Base-by-base conservation (phyloP, 179 eudicot species). In the Silene coronaria region DNA sequence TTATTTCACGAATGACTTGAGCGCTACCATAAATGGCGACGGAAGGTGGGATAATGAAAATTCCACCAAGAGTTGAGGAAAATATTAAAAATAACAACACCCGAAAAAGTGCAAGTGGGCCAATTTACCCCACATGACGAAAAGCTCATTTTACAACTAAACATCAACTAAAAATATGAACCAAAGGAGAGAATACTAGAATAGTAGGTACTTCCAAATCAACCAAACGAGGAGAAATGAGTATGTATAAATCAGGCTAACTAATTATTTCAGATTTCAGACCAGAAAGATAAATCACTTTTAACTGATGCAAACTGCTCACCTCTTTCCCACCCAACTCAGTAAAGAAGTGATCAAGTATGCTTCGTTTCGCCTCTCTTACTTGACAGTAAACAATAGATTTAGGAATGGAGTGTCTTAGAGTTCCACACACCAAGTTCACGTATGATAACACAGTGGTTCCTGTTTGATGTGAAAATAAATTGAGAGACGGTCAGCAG, bases 371-470 rank as follows among this genome's bases (percentile, higher is more conserved):
- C 69, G 99, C 97, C 83, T 95, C 99, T 48, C 99, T 96, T 65
- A 95, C 99, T 89, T 95, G 99, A 79, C 99, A 92, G 80, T 92
- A 95, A 45, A 92, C 99, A 28, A 95, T 79, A 30, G 97, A 90
- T 76, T 95, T 95, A 1, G 99, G 99, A 68, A 95, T 92, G 57
- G 97, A 90, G 77, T 92, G 84, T 79, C 99, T 87, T 75, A 95
- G 77, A 62, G 87, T 79, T 19, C 79, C 97, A 78, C 96, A 91
- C 26, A 95, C 97, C 93, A 92, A 85, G 68, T 89, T 89, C 71
- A 92, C 96, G 71, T 95, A 95, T 65, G 92, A 83, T 88, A 92
- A 80, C 24, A 95, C 99, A 66, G 84, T 95, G 55, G 97, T 59
- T 80, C 97, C 99, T 92, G 72, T 68, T 38, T 21, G 6, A 12